Percentiles rank a stretch among this genome's conserved stretches.
These are phyloP conservation scores for Leccinum barrowsii DNA, from an alignment of 768 basidiomycete species.

Conservation along the genomic window DNA sequence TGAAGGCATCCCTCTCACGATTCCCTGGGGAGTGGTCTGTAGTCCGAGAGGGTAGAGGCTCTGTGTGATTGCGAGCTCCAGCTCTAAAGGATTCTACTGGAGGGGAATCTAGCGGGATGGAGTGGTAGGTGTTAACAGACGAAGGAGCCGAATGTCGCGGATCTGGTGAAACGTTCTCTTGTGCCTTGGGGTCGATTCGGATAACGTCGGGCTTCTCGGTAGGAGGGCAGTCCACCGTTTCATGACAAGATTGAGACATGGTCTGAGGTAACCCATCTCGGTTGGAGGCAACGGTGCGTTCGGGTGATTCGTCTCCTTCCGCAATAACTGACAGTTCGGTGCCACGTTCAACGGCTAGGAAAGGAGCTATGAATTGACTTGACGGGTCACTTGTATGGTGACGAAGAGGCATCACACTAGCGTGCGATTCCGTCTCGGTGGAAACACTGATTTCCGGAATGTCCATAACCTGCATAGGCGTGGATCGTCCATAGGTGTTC, in stretches of 20 bases:
- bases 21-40: constrained; percentile 2
- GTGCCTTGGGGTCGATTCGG: neutral
- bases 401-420: neutral
- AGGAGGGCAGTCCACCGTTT: neutral
- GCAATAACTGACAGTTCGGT: constrained; percentile 66
- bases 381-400: neutral
- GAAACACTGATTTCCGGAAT: constrained; percentile 7
- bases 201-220: neutral
- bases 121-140: constrained; percentile 37
- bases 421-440: constrained; percentile 2
- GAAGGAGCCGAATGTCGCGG: constrained; percentile 19
- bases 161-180: constrained; percentile 17
- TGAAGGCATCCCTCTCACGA: constrained; percentile 20
- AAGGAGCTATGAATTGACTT: constrained; percentile 2
- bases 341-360: constrained; percentile 24
- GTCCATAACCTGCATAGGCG: constrained; percentile 3
- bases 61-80: constrained; percentile 12
- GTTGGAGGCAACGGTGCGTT: constrained; percentile 26
- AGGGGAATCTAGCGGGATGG: constrained; percentile 39
- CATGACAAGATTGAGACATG: neutral
- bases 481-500: neutral
- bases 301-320: constrained; percentile 63
- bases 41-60: constrained; percentile 15
- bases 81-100: constrained; percentile 3
- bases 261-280: neutral